A percentile compares a stretch with the other conserved stretches of the same genome.
Evolutionary conservation across 2,329 filamentous ascomycete species (phyloP).

Genomic region (Fusarium lyarnte): DNA sequence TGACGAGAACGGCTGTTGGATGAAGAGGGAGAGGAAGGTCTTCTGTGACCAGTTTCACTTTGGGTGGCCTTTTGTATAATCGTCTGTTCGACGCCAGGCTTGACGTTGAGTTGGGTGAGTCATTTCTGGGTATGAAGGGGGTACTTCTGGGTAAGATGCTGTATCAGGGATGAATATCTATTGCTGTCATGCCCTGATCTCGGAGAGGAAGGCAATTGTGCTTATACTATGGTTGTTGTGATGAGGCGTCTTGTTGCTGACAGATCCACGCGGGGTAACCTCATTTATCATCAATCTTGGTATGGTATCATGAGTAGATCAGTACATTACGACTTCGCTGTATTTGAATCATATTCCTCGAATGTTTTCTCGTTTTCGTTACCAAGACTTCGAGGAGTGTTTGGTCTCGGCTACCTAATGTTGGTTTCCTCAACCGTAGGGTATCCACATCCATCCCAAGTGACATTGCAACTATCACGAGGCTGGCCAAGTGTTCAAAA

Average conservation of each 20-base stretch:
- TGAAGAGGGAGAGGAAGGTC: slow-evolving; percentile 43
- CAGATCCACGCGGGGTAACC: background rate
- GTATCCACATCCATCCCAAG: background rate
- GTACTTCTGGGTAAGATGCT: background rate
- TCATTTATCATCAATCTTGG: background rate
- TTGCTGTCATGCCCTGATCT: background rate
- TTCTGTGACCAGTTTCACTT: slow-evolving; percentile 49
- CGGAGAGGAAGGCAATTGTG: background rate
- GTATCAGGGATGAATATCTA: no score
- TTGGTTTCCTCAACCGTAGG: slow-evolving; percentile 4
- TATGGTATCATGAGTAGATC: background rate
- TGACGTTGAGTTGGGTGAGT: slow-evolving; percentile 28
- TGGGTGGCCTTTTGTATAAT: slow-evolving; percentile 43
- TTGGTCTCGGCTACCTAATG: background rate
- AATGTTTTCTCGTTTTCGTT: background rate
- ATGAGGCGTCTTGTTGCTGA: background rate
- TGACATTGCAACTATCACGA: background rate
- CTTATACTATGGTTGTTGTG: background rate
- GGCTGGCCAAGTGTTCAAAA: background rate
- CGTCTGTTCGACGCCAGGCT: slow-evolving; percentile 44
- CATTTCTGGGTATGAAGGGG: background rate
- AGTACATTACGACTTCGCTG: background rate
- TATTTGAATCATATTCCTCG: background rate
- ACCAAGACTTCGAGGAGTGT: background rate
- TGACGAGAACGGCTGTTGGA: slow-evolving; percentile 46